Percentiles rank a stretch among this genome's conserved stretches.
Evolutionary conservation across 768 basidiomycete genomes (phyloP).

Genomic region (Filobasidium wieringae): DNA sequence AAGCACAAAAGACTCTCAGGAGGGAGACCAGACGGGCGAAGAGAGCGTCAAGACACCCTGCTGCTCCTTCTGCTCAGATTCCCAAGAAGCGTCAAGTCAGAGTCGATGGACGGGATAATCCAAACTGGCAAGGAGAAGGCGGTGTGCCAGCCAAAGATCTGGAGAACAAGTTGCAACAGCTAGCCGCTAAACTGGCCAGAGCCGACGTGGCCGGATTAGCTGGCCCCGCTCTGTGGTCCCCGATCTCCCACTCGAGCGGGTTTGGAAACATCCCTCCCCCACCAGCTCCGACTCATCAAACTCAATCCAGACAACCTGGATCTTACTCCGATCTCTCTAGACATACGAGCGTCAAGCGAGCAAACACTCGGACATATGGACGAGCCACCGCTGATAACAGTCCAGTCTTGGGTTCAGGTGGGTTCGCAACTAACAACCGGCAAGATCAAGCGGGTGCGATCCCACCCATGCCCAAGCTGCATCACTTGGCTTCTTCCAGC

Average conservation of each 20-base stretch:
- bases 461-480: neutral
- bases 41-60: too few species aligned
- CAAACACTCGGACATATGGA: neutral
- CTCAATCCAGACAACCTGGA: neutral
- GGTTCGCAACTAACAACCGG: neutral
- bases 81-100: neutral
- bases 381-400: neutral
- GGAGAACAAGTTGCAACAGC: slow-evolving; percentile 11
- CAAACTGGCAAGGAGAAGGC: slow-evolving; percentile 32
- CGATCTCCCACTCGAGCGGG: neutral
- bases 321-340: neutral
- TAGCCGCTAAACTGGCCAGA: neutral
- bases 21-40: neutral
- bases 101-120: slow-evolving; percentile 22
- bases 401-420: neutral
- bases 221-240: neutral
- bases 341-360: neutral
- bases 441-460: neutral
- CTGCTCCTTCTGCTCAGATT: too few species aligned
- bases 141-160: slow-evolving; percentile 28
- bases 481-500: neutral
- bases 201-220: neutral
- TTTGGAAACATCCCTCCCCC: neutral
- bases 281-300: neutral
- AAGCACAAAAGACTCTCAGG: slow-evolving; percentile 13